Evolutionary conservation across 495 filamentous ascomycete genomes (phyloP).

Genomic region (Pyrenopolyporus hunteri): DNA sequence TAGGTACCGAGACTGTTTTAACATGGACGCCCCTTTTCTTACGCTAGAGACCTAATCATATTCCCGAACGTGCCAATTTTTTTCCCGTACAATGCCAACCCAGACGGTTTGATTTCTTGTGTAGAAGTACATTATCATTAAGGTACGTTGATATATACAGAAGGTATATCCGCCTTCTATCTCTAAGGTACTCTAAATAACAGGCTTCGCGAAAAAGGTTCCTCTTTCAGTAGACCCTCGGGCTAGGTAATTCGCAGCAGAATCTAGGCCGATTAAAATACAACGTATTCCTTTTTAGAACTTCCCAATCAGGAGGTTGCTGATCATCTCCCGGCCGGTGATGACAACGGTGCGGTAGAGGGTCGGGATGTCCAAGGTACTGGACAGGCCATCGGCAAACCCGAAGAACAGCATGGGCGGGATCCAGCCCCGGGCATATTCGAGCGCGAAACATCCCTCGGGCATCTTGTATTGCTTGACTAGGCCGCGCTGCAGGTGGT

Average conservation of each 20-base stretch:
- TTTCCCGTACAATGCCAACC: no score
- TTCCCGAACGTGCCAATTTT: no score
- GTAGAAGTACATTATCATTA: conserved; percentile 13
- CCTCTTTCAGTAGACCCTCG: not conserved
- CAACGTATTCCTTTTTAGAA: conserved; percentile 51
- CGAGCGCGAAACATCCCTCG: conserved; percentile 79
- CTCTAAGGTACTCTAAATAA: conserved; percentile 16
- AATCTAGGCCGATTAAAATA: not conserved
- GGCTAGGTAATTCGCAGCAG: not conserved
- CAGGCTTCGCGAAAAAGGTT: not conserved
- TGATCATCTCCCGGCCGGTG: conserved; percentile 74
- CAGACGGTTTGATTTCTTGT: no score
- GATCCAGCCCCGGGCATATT: conserved; percentile 90
- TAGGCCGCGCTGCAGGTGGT: conserved; percentile 75
- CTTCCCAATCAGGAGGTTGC: conserved; percentile 73
- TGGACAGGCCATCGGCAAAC: conserved; percentile 76
- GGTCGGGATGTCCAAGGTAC: conserved; percentile 78
- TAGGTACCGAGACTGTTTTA: no score
- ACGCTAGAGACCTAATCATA: no score
- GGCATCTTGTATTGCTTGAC: conserved; percentile 90
- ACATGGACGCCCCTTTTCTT: no score
- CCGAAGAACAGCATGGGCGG: conserved; percentile 89
- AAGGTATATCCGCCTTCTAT: conserved; percentile 8
- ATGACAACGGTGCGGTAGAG: conserved; percentile 75
- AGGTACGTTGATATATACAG: not conserved